phyloP scores from a whole-genome alignment of 257 asterid genomes.

The Striga asiatica region DNA sequence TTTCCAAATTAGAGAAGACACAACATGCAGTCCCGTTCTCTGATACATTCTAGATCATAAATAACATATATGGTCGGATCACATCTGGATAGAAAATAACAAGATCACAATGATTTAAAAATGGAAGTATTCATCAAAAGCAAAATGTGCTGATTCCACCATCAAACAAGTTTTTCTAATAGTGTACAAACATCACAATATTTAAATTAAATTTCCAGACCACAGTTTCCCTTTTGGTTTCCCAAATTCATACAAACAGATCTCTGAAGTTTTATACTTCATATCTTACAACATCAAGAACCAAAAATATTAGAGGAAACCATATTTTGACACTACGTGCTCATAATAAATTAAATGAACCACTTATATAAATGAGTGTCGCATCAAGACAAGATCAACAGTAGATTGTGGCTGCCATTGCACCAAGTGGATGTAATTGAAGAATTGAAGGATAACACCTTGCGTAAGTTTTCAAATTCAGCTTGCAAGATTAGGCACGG shows the following conservation, averaged over 20 bases:
- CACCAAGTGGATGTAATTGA: neutral
- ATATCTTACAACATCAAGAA: neutral
- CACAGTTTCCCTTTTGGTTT: neutral
- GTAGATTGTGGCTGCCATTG: conserved; percentile 1
- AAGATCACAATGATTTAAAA: neutral
- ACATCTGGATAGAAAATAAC: neutral
- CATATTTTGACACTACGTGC: neutral
- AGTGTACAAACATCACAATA: neutral
- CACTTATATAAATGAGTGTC: neutral
- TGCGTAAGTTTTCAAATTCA: neutral
- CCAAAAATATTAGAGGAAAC: neutral
- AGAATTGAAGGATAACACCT: conserved; percentile 1
- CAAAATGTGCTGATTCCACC: neutral
- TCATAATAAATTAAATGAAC: neutral
- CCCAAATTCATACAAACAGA: neutral
- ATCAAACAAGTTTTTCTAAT: neutral
- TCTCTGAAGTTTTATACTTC: conserved; percentile 1
- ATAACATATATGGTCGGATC: conserved; percentile 1
- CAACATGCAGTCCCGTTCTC: neutral
- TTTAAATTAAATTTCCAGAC: neutral
- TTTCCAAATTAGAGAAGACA: neutral
- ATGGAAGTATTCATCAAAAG: neutral
- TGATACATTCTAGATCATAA: conserved; percentile 2
- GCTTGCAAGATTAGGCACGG: conserved; percentile 1
- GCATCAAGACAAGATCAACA: neutral